Evolutionary conservation across 1,284 basidiomycete genomes (phyloP), one percentile per base, ranked within the genome.

Genomic region (Hypsizygus ulmarius): DNA sequence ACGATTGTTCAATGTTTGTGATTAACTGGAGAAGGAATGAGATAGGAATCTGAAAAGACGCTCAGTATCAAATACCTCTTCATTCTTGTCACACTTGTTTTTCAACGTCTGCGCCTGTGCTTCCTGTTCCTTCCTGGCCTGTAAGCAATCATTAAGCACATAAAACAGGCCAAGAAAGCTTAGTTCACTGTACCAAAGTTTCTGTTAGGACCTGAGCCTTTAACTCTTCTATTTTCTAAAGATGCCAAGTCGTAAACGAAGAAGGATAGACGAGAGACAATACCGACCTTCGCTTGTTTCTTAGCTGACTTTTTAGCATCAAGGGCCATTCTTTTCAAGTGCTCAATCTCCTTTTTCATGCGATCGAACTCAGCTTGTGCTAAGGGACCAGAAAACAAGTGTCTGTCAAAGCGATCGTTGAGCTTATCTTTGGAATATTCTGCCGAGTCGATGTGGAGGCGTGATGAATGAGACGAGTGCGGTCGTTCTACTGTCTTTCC

Each of bases 261-360:
- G 29, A 27, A 29, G 9, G 28, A 41, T 14, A 33, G 16, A 48
- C 21, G 6, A 9, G 15, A 39, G 35, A n/a, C n/a, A 8, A 21
- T 11, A 59, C 59, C 47, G 27, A 83, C 84, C 72, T 85, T 84
- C 43, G 59, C 68, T 53, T 84, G 80, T 51, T 79, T 81, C 59
- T 74, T 77, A 0, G 74, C 64, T 0, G 62, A 64, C 59, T 79
- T 85, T 65, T 77, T 82, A 40, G 65, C 64, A 11, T 78, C 72
- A 15, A 71, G 64, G 12, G 73, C 55, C 42, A 73, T 60, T 70
- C 79, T 66, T 46, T 63, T 73, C 34, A 77, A 57, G 2, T 47
- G 29, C 15, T 70, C 65, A 29, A 75, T 58, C 54, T 84, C 84
- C 62, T 72, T 79, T 61, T 72, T 78, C 62, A 79, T 66, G 8